Percentiles rank a stretch among this genome's conserved stretches.
Conservation (phyloP, 352 stramenopile species). For the Blastocystis hominis region DNA sequence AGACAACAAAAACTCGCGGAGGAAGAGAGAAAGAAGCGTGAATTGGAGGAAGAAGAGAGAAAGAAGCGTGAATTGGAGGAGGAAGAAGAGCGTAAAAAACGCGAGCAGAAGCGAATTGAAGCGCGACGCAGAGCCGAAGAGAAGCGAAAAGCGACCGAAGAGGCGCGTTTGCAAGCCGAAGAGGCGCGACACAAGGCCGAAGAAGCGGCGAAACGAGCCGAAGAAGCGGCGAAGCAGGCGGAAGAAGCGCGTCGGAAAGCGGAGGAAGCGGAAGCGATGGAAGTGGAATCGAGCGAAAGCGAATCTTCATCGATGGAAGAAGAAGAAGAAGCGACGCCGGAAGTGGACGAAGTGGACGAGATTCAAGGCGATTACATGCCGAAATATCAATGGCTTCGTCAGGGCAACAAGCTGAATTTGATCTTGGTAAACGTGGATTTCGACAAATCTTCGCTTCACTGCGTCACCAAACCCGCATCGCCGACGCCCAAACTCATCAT, state of each 20-base stretch:
- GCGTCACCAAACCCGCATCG: background rate
- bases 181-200: background rate
- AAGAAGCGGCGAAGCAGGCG: background rate
- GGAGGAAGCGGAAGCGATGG: background rate
- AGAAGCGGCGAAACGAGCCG: background rate
- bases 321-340: background rate
- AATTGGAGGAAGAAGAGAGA: background rate
- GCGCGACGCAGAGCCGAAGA: background rate
- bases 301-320: background rate
- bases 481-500: constrained; percentile 32
- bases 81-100: background rate
- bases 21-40: background rate
- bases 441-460: constrained; percentile 29
- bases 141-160: background rate
- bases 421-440: constrained; percentile 37
- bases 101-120: background rate
- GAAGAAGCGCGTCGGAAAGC: background rate
- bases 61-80: background rate
- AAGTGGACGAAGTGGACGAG: background rate
- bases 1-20: background rate
- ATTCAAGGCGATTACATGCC: constrained; percentile 16
- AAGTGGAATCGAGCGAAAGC: constrained; percentile 11
- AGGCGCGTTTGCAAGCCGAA: background rate
- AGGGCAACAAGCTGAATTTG: constrained; percentile 11
- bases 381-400: constrained; percentile 49